Base-by-base conservation (phyloP, 352 stramenopile genomes). In the Phytopythium montanum region DNA sequence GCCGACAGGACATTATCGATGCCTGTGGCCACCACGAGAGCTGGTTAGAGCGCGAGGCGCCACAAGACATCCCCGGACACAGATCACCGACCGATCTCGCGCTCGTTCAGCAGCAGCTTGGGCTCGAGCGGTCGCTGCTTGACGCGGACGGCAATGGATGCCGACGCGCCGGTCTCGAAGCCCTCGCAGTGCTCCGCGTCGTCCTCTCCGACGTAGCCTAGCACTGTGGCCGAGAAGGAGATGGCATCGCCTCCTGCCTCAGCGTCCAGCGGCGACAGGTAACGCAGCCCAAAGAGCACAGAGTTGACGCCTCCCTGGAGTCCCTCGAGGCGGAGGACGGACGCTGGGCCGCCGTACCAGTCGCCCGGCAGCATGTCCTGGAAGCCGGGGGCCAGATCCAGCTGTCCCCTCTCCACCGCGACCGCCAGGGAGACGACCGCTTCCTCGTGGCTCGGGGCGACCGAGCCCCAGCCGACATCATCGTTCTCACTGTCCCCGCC, bases 231-330 rank as follows among this genome's bases (percentile, higher is more conserved):
- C 2, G 31, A 33, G 21, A 56, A 33, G 5, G 28, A 12, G 1
- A 56, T 23, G 2, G 51, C 7, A 21, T 33, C 36, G 3, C 46
- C 51, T 13, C 21, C 9, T 18, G 12, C 13, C n/a, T 28, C 33
- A 14, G 8, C 21, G 4, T 34, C 33, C n/a, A 1, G 31, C 4
- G 33, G n/a, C 5, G 51, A 46, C 0, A 29, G 9, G 10, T 56
- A 56, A 21, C 51, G 28, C 33, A 56, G 51, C 14, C 51, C 51
- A 13, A 46, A 29, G 3, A 56, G 51, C 21, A n/a, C 33, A 2
- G 36, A 46, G 51, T 56, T 56, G 51, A 56, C 51, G 21, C 9
- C 25, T 13, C 51, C 36, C 1, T 34, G 51, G 18, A 42, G 51
- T 0, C 51, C 51, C 21, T 56, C 29, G 21, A 56, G 51, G 5